Evolutionary conservation across 139 green algal species (phyloP).

Genomic region (Coelastrella sp.): DNA sequence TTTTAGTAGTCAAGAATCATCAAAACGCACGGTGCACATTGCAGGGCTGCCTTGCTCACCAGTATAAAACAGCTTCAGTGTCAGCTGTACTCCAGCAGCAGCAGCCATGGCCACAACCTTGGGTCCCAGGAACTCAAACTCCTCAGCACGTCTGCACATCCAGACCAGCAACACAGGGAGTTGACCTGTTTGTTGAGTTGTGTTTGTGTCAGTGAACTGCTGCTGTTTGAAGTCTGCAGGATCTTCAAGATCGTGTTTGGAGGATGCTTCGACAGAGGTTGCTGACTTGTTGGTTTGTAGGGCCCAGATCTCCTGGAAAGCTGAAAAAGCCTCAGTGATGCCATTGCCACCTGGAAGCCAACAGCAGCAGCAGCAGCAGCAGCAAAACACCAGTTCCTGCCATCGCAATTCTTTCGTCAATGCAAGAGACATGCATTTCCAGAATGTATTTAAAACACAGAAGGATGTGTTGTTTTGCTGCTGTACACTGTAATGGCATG

Average conservation of each 20-base stretch:
- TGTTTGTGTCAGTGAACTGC: no score
- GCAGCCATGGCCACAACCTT: not conserved
- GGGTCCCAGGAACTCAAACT: constrained; percentile 23
- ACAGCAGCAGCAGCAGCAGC: not conserved
- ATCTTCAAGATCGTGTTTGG: not conserved
- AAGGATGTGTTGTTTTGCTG: no score
- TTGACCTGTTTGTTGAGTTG: no score
- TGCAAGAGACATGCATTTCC: no score
- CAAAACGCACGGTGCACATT: no score
- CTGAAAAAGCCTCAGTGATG: not conserved
- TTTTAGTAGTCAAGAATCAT: not conserved
- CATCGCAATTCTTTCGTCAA: no score
- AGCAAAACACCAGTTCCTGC: not conserved
- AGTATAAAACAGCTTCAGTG: not conserved
- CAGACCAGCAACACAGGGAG: constrained; percentile 3
- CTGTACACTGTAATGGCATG: no score
- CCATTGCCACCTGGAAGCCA: constrained; percentile 24
- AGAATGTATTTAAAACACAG: no score
- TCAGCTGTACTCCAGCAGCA: not conserved
- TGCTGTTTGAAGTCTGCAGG: no score
- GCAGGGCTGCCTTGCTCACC: not conserved
- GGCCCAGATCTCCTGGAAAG: not conserved
- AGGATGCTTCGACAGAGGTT: not conserved
- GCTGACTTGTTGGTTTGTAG: no score
- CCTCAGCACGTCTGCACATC: not conserved